Conservation (phyloP, 768 basidiomycete genomes). For the Phanerodontia chrysosporium region DNA sequence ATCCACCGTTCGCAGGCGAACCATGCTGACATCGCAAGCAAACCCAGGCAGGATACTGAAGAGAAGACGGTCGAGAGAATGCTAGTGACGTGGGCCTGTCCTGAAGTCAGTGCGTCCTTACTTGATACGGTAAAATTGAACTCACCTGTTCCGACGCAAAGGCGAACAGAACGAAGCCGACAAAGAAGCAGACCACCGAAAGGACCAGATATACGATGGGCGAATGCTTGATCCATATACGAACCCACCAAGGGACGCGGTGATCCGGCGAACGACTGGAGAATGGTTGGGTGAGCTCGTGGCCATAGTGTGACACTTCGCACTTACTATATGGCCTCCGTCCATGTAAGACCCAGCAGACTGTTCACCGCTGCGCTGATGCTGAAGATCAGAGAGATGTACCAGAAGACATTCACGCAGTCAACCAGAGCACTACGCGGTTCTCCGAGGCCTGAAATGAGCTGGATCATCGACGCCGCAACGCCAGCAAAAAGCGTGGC, state of each 20-base stretch:
- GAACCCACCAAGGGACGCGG: constrained; percentile 70
- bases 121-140: neutral
- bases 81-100: constrained; percentile 1
- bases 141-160: constrained; percentile 66
- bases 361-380: constrained; percentile 69
- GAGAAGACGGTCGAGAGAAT: constrained; percentile 6
- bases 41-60: neutral
- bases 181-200: constrained; percentile 73
- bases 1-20: constrained; percentile 8
- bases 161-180: constrained; percentile 67
- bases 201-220: constrained; percentile 76
- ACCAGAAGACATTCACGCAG: constrained; percentile 66
- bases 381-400: constrained; percentile 64
- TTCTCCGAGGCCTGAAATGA: constrained; percentile 42
- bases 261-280: constrained; percentile 63
- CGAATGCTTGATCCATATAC: constrained; percentile 79
- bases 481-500: constrained; percentile 71
- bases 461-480: constrained; percentile 65
- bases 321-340: constrained; percentile 72
- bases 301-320: neutral
- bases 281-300: neutral
- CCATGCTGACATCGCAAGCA: constrained; percentile 3
- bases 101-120: no score
- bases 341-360: constrained; percentile 66
- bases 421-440: constrained; percentile 27